Evolutionary conservation across 345 rosid species (phyloP), one percentile per base, ranked within the genome.

Genomic region (Lumnitzera racemosa): DNA sequence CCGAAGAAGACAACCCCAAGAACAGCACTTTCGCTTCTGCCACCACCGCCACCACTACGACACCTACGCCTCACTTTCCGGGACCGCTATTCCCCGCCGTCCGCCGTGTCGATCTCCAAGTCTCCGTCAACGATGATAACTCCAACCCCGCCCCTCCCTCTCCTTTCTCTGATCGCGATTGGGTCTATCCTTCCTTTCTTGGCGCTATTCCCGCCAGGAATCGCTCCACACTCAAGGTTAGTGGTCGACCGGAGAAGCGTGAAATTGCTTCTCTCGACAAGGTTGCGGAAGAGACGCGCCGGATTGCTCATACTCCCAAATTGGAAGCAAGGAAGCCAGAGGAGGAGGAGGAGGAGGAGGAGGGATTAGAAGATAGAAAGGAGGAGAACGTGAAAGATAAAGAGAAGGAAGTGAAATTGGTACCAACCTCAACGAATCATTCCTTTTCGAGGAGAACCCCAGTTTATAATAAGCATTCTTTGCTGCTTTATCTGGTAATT

Each of bases 171-270:
- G 83, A 66, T 23, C 74, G 87, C 55, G 92, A 83, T 59, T 83
- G 85, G 87, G 70, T 86, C 67, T 83, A 67, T 62, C 92, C 87
- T 20, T 74, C 83, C 15, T 83, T 79, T 56, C 80, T 83, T 27
- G 85, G 92, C 46, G 70, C 83, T 0, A 81, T 83, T 57, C 77
- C 70, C 60, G 76, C 73, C 13, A 70, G 81, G 24, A 71, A 65
- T 63, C 78, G 83, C 48, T 67, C 72, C 57, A 66, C 71, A 13
- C 67, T 73, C 56, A 84, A 76, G 51, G 69, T 72, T 6, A 50
- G 59, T 0, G 66, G 65, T 20, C 20, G 20, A 74, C 13, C 72
- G 65, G 47, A 62, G 64, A 58, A 68, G 58, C 41, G 29, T 41
- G 66, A 68, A 24, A 16, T n/a, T 12, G 5, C 54, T 47, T 47